Evolutionary conservation across 208 protist species (phyloP), one percentile per base, ranked within the genome.

Genomic region (Leishmania tarentolae): DNA sequence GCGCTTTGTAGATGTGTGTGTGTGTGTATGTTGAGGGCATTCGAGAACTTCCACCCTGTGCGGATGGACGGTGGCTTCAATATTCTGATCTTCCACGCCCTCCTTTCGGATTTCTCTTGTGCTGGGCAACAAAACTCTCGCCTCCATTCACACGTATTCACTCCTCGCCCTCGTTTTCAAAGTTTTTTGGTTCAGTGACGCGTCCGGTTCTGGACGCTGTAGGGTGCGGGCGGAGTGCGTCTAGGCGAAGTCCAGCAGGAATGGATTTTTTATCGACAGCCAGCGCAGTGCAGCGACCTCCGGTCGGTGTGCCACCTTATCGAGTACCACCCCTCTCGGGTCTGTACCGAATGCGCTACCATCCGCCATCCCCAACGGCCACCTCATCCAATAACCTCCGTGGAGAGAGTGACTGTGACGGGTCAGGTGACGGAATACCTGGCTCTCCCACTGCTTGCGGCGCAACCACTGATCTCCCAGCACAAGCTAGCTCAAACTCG

Each of bases 311-410:
- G 28, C 50, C 71, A n/a, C 82, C 82, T 1, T 86, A 86, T 42
- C 73, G 82, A 31, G 3, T 35, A 17, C 78, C 81, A 19, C 85
- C 85, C 2, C 69, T 88, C 35, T 85, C 81, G 7, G 85, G 85
- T 19, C 70, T 88, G 5, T 88, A 88, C 57, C 65, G 74, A 3
- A 65, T 88, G 81, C 74, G 53, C 9, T 88, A 88, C 70, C n/a
- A n/a, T 0, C 59, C 79, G 4, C 73, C 63, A 3, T 2, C 40
- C 2, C 2, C 52, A n/a, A 35, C 15, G 0, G 61, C 1, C 65
- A 75, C n/a, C 35, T 19, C 28, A 40, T 35, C 35, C 5, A 7
- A 63, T 52, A 0, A 52, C 40, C 31, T 57, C 52, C 53, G 40
- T 37, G 13, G 50, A 7, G 35, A 70, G 21, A 8, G 65, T 70